Conservation (phyloP, 2,329 filamentous ascomycete genomes). For the Ceratocystis harringtonii region DNA sequence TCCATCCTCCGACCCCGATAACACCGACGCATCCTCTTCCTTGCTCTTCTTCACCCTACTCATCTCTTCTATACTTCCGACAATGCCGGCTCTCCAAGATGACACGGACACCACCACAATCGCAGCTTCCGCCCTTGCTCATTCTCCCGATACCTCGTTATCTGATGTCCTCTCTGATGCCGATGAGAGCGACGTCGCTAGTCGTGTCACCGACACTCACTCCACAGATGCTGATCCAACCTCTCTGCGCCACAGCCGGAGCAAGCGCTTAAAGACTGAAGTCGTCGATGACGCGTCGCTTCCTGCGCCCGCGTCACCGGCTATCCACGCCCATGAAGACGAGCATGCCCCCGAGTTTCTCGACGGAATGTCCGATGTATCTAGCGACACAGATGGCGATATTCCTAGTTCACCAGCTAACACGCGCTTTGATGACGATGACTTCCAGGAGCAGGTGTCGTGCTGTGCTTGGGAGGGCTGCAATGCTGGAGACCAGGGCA, state of each 20-base stretch:
- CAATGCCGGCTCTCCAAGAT: slow-evolving; percentile 11
- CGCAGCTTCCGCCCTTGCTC: background rate
- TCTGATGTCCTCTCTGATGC: slow-evolving; percentile 22
- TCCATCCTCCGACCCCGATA: too few relatives aligned
- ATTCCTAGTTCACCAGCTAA: slow-evolving; percentile 57
- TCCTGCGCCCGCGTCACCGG: slow-evolving; percentile 24
- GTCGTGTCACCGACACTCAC: background rate
- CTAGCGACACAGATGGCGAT: slow-evolving; percentile 79
- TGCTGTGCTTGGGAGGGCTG: slow-evolving; percentile 68
- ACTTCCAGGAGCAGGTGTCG: slow-evolving; percentile 63
- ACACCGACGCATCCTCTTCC: too few relatives aligned
- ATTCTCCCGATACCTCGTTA: slow-evolving; percentile 5
- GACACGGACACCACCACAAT: slow-evolving; percentile 1
- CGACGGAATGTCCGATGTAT: slow-evolving; percentile 55
- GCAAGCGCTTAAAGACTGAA: slow-evolving; percentile 34
- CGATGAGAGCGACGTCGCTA: slow-evolving; percentile 23
- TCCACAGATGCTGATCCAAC: background rate
- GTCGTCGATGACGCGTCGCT: slow-evolving; percentile 33
- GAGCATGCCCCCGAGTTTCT: slow-evolving; percentile 37
- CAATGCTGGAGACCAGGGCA: slow-evolving; percentile 51
- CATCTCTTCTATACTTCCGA: background rate
- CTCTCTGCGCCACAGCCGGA: slow-evolving; percentile 23
- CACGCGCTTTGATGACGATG: slow-evolving; percentile 56
- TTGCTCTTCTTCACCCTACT: background rate
- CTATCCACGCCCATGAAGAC: slow-evolving; percentile 25